A percentile compares a stretch with the other conserved stretches of the same genome.
These are phyloP conservation scores for Solanum rostratum DNA, from an alignment of 257 asterid genomes.

Conservation along the genomic window DNA sequence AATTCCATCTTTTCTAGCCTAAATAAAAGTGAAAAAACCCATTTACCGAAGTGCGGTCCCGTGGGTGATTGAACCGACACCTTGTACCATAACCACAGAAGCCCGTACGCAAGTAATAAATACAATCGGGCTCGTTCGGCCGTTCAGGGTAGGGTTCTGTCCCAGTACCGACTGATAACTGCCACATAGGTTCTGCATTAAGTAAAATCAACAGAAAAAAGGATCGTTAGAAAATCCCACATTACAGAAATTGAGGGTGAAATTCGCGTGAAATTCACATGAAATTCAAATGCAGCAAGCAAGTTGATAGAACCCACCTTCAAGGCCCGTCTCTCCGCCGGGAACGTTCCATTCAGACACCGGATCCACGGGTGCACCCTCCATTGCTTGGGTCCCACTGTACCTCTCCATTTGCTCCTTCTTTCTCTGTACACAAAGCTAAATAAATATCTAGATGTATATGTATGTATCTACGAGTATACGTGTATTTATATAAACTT, in stretches of 20 bases:
- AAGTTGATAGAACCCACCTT: conserved; percentile 31
- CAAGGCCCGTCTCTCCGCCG: conserved; percentile 70
- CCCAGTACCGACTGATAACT: conserved; percentile 55
- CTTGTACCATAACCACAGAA: conserved; percentile 83
- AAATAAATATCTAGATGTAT: not conserved
- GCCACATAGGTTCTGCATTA: conserved; percentile 98
- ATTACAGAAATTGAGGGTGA: not conserved
- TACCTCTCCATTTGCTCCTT: conserved; percentile 41
- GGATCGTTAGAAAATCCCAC: not conserved
- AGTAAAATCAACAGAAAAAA: conserved; percentile 11
- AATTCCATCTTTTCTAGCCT: not conserved
- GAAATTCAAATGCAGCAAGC: conserved; percentile 29
- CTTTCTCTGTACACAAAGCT: conserved; percentile 1
- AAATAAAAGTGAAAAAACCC: not conserved
- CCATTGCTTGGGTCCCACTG: conserved; percentile 47
- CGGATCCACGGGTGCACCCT: conserved; percentile 47
- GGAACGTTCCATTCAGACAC: conserved; percentile 70
- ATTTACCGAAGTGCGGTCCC: conserved; percentile 50
- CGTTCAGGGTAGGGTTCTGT: conserved; percentile 78
- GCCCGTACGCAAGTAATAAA: conserved; percentile 82
- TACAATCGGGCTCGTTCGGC: conserved; percentile 80
- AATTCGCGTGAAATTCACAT: conserved; percentile 33
- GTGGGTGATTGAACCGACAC: conserved; percentile 97
- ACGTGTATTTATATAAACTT: not conserved
- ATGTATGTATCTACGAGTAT: not conserved